Percentiles rank a stretch among this genome's conserved stretches.
These are phyloP conservation scores for Colletotrichum agaves DNA, from an alignment of 2,329 filamentous ascomycete genomes.

Conservation along the genomic window DNA sequence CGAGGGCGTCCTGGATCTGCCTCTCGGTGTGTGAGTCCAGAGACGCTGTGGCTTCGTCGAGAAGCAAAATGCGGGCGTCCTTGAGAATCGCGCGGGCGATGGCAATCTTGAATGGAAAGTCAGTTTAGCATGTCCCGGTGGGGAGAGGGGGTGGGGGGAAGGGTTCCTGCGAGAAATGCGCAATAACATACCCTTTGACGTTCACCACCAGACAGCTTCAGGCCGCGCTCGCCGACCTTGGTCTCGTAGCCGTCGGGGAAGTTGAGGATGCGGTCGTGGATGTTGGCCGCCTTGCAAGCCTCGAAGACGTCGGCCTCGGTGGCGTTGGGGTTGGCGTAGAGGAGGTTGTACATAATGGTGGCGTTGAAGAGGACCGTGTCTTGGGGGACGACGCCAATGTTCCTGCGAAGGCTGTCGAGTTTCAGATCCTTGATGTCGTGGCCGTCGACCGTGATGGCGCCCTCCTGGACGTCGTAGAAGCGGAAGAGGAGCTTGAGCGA, in stretches of 20 bases:
- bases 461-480: slow-evolving; percentile 60
- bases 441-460: slow-evolving; percentile 58
- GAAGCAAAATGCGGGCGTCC: slow-evolving; percentile 74
- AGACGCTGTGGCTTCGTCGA: slow-evolving; percentile 79
- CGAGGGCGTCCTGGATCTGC: slow-evolving; percentile 65
- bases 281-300: slow-evolving; percentile 64
- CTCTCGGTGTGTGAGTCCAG: slow-evolving; percentile 71
- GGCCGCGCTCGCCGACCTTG: slow-evolving; percentile 63
- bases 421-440: slow-evolving; percentile 56
- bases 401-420: slow-evolving; percentile 50
- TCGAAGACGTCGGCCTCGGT: slow-evolving; percentile 61
- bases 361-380: slow-evolving; percentile 63
- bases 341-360: slow-evolving; percentile 65
- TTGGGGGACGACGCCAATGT: slow-evolving; percentile 58
- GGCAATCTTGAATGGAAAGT: slow-evolving; percentile 51
- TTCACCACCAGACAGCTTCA: slow-evolving; percentile 69
- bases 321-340: slow-evolving; percentile 61
- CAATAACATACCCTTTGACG: slow-evolving; percentile 60
- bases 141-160: too few species aligned
- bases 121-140: background rate
- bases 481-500: slow-evolving; percentile 61
- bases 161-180: background rate
- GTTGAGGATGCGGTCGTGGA: slow-evolving; percentile 64
- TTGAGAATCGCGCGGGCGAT: slow-evolving; percentile 75
- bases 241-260: slow-evolving; percentile 65